Conservation (phyloP, 176 grass and related monocot species). For the Triticum urartu region DNA sequence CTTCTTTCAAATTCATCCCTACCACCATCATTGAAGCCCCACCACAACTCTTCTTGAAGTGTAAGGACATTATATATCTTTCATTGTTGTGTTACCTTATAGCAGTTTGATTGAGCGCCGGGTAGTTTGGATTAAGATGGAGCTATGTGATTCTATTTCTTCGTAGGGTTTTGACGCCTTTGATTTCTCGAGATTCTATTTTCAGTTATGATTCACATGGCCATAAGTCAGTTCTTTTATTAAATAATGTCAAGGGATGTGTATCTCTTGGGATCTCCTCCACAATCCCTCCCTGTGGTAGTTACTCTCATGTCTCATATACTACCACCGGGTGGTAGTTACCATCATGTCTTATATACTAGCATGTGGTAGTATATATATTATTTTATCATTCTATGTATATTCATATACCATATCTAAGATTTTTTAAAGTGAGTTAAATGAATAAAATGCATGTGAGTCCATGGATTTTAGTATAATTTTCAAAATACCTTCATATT, state of each 20-base stretch:
- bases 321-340: too few species aligned
- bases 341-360: too few species aligned
- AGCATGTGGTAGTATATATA: too few species aligned
- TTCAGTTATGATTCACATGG: background rate
- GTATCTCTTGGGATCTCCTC: background rate
- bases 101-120: background rate
- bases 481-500: too few species aligned
- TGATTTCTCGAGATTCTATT: background rate
- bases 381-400: too few species aligned
- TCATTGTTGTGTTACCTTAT: background rate
- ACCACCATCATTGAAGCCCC: background rate
- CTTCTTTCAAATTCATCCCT: background rate
- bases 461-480: too few species aligned
- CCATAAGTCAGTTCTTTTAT: background rate
- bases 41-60: background rate
- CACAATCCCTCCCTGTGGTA: background rate
- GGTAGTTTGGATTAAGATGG: background rate
- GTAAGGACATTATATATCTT: background rate
- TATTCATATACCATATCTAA: too few species aligned
- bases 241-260: background rate
- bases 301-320: too few species aligned
- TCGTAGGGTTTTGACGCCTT: background rate
- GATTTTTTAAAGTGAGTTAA: too few species aligned
- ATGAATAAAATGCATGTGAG: too few species aligned
- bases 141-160: background rate